These are phyloP conservation scores for Aulographum hederae DNA, from an alignment of 2,329 filamentous ascomycete species.

Conservation along the genomic window DNA sequence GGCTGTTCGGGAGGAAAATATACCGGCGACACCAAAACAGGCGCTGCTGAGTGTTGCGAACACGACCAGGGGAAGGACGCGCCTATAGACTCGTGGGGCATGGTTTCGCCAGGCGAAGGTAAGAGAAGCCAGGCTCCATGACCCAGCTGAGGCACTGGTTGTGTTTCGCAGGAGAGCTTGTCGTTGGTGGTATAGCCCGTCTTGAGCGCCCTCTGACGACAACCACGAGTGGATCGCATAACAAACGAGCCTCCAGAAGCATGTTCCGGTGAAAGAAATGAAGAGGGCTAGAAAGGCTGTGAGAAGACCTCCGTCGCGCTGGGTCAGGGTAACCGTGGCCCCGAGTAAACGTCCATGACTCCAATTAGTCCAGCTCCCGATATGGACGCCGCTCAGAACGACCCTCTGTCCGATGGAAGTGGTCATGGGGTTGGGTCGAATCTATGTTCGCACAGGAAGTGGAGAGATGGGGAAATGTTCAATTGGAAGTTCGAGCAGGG, in stretches of 20 bases:
- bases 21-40: conserved; percentile 3
- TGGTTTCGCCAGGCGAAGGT: conserved; percentile 1
- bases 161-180: conserved; percentile 5
- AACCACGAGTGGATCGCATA: conserved; percentile 8
- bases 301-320: conserved; percentile 13
- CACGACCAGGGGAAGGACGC: conserved; percentile 1
- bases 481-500: too few relatives aligned
- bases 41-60: neutral
- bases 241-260: conserved; percentile 9
- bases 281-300: conserved; percentile 18
- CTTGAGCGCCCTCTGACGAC: conserved; percentile 7
- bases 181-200: conserved; percentile 10
- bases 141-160: neutral
- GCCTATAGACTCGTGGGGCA: neutral
- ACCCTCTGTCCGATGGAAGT: too few relatives aligned
- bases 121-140: neutral
- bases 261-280: conserved; percentile 9
- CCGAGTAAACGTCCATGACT: conserved; percentile 13
- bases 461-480: too few relatives aligned
- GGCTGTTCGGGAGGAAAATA: conserved; percentile 5
- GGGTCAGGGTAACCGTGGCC: conserved; percentile 14
- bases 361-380: conserved; percentile 17
- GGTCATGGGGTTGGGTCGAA: too few relatives aligned
- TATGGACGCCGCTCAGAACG: conserved; percentile 9
- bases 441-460: too few relatives aligned